Conservation (phyloP, 257 asterid genomes). For the Echites panduratus region DNA sequence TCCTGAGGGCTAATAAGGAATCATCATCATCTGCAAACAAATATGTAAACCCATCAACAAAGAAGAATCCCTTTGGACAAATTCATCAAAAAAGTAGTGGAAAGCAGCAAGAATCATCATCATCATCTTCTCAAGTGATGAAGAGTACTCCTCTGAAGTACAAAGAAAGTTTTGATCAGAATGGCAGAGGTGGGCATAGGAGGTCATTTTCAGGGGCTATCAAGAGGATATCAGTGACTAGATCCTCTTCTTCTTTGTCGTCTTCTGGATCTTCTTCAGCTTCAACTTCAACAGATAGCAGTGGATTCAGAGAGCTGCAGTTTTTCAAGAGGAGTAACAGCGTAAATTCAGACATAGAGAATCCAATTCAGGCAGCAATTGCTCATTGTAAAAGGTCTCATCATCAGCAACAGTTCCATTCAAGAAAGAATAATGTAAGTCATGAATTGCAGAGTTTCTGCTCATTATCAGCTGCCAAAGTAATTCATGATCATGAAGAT, state of each 20-base stretch:
- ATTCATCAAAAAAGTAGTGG: slow-evolving; percentile 23
- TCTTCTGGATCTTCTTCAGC: slow-evolving; percentile 26
- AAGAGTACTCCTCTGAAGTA: background rate
- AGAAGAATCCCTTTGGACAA: slow-evolving; percentile 45
- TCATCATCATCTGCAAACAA: background rate
- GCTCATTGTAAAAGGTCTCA: slow-evolving; percentile 84
- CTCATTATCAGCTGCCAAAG: slow-evolving; percentile 33
- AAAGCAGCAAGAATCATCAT: background rate
- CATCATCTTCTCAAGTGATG: too few species aligned
- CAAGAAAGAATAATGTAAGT: slow-evolving; percentile 35
- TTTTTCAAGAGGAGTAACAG: slow-evolving; percentile 39
- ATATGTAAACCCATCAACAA: slow-evolving; percentile 12
- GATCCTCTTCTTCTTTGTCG: slow-evolving; percentile 27
- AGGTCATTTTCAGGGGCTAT: slow-evolving; percentile 82
- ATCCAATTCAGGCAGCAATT: slow-evolving; percentile 88
- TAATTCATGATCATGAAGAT: slow-evolving; percentile 26
- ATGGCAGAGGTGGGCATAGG: slow-evolving; percentile 35
- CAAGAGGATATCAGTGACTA: slow-evolving; percentile 45
- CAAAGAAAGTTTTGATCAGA: slow-evolving; percentile 25
- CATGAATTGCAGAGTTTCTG: slow-evolving; percentile 29
- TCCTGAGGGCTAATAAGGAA: slow-evolving; percentile 23
- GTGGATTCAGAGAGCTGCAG: slow-evolving; percentile 31
- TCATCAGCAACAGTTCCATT: slow-evolving; percentile 15
- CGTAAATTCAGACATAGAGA: slow-evolving; percentile 51
- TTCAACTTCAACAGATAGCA: slow-evolving; percentile 27